phyloP scores from a whole-genome alignment of 2,329 filamentous ascomycete genomes.

The Didymella arachidicola region DNA sequence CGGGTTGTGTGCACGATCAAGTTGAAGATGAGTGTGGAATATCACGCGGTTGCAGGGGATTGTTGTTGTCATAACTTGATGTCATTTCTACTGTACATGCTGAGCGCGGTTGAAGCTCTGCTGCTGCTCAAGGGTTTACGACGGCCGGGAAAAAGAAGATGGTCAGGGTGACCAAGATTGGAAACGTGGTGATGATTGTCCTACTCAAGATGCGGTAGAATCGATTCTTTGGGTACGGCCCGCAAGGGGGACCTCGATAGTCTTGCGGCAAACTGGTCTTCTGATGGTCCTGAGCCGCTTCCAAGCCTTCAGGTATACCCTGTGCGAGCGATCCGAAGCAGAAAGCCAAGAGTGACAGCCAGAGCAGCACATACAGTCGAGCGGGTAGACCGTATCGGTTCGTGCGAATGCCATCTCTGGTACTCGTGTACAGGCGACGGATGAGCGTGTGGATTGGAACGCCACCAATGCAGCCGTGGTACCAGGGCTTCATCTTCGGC shows the following conservation, averaged over 20 bases:
- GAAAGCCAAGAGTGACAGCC: neutral
- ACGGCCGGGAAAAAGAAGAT: conserved; percentile 22
- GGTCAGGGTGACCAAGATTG: conserved; percentile 13
- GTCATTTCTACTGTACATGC: neutral
- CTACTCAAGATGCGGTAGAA: conserved; percentile 14
- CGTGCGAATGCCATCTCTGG: conserved; percentile 12
- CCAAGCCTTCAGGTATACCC: conserved; percentile 12
- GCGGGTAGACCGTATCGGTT: conserved; percentile 17
- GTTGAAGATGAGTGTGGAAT: neutral
- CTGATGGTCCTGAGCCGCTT: neutral
- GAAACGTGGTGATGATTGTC: neutral
- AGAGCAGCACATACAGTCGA: conserved; percentile 5
- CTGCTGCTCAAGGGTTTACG: conserved; percentile 1
- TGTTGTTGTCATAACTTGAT: neutral
- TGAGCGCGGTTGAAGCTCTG: too few relatives aligned
- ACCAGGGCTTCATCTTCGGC: conserved; percentile 5
- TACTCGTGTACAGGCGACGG: conserved; percentile 2
- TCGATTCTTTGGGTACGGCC: neutral
- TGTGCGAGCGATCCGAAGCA: neutral
- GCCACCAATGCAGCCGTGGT: conserved; percentile 11
- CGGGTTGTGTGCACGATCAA: neutral
- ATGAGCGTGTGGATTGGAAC: conserved; percentile 7
- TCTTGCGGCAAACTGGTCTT: neutral
- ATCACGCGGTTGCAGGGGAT: neutral
- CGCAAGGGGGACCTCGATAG: conserved; percentile 8